phyloP scores from a whole-genome alignment of 768 basidiomycete species.

The Mycena sanguinolenta region DNA sequence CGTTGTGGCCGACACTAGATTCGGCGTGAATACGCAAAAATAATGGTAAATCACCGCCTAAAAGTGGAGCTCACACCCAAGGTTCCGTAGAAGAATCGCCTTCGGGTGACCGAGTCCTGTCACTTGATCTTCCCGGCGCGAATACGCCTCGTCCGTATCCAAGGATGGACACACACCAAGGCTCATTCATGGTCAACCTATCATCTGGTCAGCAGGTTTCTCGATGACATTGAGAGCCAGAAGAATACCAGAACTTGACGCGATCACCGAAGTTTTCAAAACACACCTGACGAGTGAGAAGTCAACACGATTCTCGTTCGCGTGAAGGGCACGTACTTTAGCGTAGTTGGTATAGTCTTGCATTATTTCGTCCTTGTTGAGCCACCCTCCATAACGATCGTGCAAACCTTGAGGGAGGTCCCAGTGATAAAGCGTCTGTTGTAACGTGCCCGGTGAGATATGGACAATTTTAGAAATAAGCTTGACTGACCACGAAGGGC shows the following conservation, averaged over 20 bases:
- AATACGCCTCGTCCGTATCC: constrained; percentile 82
- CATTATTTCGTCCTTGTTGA: constrained; percentile 79
- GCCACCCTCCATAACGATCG: constrained; percentile 82
- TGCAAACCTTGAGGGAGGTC: constrained; percentile 83
- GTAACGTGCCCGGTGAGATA: constrained; percentile 2
- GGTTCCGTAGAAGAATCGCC: constrained; percentile 77
- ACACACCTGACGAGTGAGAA: constrained; percentile 62
- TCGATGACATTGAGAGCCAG: constrained; percentile 34
- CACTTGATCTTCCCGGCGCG: constrained; percentile 78
- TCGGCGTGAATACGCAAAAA: constrained; percentile 20
- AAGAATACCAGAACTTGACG: constrained; percentile 76
- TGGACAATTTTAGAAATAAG: constrained; percentile 1
- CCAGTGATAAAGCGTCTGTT: constrained; percentile 82
- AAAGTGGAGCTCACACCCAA: constrained; percentile 67
- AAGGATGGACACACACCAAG: constrained; percentile 77
- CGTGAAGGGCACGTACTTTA: constrained; percentile 50
- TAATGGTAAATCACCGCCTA: constrained; percentile 34
- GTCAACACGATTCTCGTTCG: neutral
- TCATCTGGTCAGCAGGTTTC: constrained; percentile 10
- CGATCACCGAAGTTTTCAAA: constrained; percentile 83
- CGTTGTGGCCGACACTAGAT: constrained; percentile 71
- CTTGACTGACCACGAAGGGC: constrained; percentile 71
- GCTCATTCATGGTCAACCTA: constrained; percentile 82
- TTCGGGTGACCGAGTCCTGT: constrained; percentile 69
- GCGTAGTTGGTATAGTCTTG: constrained; percentile 74